Evolutionary conservation across 1,284 basidiomycete species (phyloP), one percentile per base, ranked within the genome.

Genomic region (Sporisorium reilianum): DNA sequence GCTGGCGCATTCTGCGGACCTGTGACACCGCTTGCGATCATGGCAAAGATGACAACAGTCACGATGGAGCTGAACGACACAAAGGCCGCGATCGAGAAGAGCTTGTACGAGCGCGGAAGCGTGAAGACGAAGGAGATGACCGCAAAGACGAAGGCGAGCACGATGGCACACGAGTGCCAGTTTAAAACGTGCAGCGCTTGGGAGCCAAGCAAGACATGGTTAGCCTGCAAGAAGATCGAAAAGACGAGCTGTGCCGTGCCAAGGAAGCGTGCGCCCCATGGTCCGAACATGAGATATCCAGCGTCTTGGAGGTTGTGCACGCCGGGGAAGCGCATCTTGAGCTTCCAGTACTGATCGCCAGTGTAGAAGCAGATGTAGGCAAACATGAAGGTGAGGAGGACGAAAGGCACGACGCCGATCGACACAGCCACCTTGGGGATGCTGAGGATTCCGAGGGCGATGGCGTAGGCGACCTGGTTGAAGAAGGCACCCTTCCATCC

Each of bases 41-140:
- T 80, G 40, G 75, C 77, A 53, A 80, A 70, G 62, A 79, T 65
- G 38, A 81, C 77, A 16, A 77, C 77, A 22, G 58, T 57, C 23
- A 80, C 55, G 54, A 81, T 81, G n/a, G 78, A 80, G 26, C 52
- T 64, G 67, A 81, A 80, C 8, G 78, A 80, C 25, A 77, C 78
- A 40, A 77, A 73, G 8, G 79, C 76, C 30, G 61, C 61, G 51
- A 66, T 53, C 7, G 79, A 65, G 49, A 81, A 81, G 50, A 81
- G 64, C 62, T 75, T 75, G 75, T 80, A 80, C 25, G 71, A 75
- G 40, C 80, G 68, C 18, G 80, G 78, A 23, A 81, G 66, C 23
- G 74, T 79, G 55, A 80, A 77, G 38, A 81, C 4, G 72, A 75
- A 80, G 22, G 78, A 79, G 60, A 79, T 75, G 53, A 79, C 52